Conservation (phyloP, 257 asterid species). For the Jacaranda mimosifolia region DNA sequence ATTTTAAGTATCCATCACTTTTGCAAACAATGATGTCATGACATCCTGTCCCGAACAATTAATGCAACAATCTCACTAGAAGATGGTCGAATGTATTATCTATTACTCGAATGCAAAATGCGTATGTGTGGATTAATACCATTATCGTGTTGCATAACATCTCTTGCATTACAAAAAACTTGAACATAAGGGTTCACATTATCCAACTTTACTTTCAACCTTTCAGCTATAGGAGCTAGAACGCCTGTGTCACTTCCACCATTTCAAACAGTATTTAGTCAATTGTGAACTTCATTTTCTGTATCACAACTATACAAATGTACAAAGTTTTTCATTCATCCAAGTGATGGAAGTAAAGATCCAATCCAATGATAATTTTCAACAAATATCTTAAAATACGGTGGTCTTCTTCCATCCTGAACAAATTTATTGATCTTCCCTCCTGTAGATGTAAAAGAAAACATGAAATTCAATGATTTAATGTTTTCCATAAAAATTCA, state of each 20-base stretch:
- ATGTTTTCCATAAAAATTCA: background rate
- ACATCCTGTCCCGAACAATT: background rate
- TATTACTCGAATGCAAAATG: background rate
- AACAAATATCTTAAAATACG: background rate
- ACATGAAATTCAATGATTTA: background rate
- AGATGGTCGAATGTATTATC: background rate
- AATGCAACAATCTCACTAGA: background rate
- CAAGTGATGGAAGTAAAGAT: background rate
- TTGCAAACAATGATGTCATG: background rate
- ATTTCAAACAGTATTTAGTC: background rate
- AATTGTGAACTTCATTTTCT: background rate
- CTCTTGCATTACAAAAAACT: background rate
- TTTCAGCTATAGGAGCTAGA: background rate
- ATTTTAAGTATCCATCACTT: background rate
- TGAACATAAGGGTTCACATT: conserved; percentile 1
- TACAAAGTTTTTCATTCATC: background rate
- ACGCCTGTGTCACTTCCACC: background rate
- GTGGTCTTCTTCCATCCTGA: background rate
- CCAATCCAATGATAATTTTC: background rate
- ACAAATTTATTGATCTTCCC: background rate
- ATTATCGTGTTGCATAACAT: background rate
- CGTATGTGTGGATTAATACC: background rate
- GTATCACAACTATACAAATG: background rate
- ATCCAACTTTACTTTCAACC: background rate
- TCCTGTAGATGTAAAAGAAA: background rate